Percentiles rank a stretch among this genome's conserved stretches.
These are phyloP conservation scores for Phyllosticta ampelicida DNA, from an alignment of 2,329 filamentous ascomycete genomes.

Conservation along the genomic window DNA sequence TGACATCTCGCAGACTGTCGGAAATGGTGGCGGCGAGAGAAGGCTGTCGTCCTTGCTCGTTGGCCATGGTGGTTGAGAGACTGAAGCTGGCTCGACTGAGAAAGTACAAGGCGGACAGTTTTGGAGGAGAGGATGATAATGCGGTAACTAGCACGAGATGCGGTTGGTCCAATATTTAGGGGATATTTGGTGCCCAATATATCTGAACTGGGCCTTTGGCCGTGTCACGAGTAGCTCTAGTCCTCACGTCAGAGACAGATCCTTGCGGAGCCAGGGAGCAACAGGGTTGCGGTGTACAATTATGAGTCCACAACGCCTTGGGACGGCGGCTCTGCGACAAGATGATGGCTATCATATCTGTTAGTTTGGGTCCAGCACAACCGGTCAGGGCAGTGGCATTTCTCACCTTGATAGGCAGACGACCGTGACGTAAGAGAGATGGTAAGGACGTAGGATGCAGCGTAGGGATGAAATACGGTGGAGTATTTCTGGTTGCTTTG, in stretches of 20 bases:
- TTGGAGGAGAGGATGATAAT: not conserved
- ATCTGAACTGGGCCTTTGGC: not conserved
- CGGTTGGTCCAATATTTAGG: not conserved
- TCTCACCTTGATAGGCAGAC: not conserved
- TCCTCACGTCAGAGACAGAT: not conserved
- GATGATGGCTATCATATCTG: not conserved
- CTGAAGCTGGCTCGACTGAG: not conserved
- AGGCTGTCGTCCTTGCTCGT: not conserved
- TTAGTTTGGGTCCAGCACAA: not conserved
- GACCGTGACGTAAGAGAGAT: not conserved
- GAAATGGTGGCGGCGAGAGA: not conserved
- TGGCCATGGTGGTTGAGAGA: conserved; percentile 1
- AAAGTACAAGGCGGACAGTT: not conserved
- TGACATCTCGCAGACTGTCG: conserved; percentile 4
- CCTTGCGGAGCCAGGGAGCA: not conserved
- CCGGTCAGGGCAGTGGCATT: not conserved
- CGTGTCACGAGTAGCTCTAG: not conserved
- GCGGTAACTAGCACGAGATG: not conserved
- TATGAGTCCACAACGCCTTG: not conserved
- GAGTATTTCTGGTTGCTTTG: not conserved
- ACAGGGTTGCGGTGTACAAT: not conserved
- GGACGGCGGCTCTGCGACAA: not conserved
- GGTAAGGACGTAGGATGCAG: not conserved
- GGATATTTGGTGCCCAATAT: not conserved
- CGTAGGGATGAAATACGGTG: not conserved